A percentile compares a stretch with the other conserved stretches of the same genome.
phyloP scores from a whole-genome alignment of 2,329 filamentous ascomycete genomes.

The Aureobasidium subglaciale region DNA sequence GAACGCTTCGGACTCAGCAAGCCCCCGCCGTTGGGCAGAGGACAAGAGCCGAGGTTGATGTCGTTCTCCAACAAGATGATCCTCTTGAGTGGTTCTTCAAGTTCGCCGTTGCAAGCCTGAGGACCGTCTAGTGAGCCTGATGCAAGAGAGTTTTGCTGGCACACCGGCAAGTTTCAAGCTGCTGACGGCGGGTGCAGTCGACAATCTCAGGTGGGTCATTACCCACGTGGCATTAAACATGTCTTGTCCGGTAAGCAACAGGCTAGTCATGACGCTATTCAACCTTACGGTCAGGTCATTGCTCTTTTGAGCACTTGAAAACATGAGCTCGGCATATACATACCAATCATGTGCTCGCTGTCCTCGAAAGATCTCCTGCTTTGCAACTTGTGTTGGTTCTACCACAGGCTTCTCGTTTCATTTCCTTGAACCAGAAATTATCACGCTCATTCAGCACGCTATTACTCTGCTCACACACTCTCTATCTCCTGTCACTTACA shows the following conservation, averaged over 20 bases:
- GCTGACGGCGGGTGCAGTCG: not conserved
- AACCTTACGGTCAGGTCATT: not conserved
- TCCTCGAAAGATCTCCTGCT: not conserved
- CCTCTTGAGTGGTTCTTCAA: not conserved
- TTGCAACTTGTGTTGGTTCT: not conserved
- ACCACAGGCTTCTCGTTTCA: not conserved
- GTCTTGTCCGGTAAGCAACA: not conserved
- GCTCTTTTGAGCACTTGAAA: not conserved
- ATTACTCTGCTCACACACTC: not conserved
- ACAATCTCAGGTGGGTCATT: not conserved
- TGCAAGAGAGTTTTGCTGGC: not conserved
- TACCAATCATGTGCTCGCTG: not conserved
- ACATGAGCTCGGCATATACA: not conserved
- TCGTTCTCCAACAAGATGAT: not conserved
- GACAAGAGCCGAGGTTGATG: not conserved
- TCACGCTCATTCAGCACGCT: not conserved
- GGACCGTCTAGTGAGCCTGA: not conserved
- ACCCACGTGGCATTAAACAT: constrained; percentile 3
- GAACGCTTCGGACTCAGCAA: constrained; percentile 1
- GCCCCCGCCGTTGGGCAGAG: not conserved
- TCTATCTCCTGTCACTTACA: too few relatives aligned
- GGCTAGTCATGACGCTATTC: not conserved
- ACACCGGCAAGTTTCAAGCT: not conserved
- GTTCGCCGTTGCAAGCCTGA: not conserved
- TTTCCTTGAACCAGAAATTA: not conserved